Evolutionary conservation across 108 stramenopile species (phyloP).

Genomic region (Pseudonitzschia pungens): DNA sequence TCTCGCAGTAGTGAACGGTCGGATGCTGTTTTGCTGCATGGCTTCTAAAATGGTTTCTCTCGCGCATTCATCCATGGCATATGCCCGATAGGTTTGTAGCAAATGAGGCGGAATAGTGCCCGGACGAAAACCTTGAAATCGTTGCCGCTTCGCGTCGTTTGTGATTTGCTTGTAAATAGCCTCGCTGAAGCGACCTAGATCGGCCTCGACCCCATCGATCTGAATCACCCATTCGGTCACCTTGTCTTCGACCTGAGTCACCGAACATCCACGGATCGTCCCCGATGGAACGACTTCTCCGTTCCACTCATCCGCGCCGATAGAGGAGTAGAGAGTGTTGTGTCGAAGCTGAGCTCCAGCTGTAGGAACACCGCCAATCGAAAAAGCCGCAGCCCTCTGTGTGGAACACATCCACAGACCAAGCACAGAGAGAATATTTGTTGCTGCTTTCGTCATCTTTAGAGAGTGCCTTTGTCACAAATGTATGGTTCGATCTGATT

Average conservation of each 20-base stretch:
- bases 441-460: background rate
- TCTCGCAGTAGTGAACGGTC: conserved; percentile 69
- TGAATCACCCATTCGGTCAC: conserved; percentile 61
- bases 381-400: background rate
- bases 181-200: conserved; percentile 72
- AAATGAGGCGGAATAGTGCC: conserved; percentile 86
- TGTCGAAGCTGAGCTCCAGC: background rate
- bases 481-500: no score
- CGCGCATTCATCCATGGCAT: conserved; percentile 85
- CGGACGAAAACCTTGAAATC: conserved; percentile 81
- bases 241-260: conserved; percentile 47
- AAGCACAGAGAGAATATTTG: background rate
- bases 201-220: conserved; percentile 79
- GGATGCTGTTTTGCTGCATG: conserved; percentile 81
- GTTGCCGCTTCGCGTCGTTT: conserved; percentile 65
- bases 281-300: conserved; percentile 68
- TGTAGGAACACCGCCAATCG: background rate
- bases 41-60: conserved; percentile 80
- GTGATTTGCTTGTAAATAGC: conserved; percentile 77
- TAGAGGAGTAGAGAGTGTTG: background rate
- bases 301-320: conserved; percentile 37
- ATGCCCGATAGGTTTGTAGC: conserved; percentile 66
- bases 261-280: conserved; percentile 55
- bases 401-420: background rate
- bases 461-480: no score